Base-by-base conservation (phyloP, 202 grass and related monocot species). In the Bolboschoenoplectus hybrid region DNA sequence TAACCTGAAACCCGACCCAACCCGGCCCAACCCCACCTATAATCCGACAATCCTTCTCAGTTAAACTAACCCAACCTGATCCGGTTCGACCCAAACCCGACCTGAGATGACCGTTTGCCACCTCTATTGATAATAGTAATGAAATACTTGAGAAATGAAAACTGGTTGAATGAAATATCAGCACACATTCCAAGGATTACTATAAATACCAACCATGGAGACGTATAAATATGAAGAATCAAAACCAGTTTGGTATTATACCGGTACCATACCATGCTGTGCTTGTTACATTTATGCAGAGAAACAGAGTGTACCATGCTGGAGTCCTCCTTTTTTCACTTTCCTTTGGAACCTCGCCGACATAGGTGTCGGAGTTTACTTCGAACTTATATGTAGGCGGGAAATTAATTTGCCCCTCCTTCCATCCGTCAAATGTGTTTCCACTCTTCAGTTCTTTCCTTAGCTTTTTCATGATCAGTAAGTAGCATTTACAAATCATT, bases 301-400 rank as follows among this genome's bases (percentile, higher is more conserved):
- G 71, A 86, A 90, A 86, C 50, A 87, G 34, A 76, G 13, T 6
- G 55, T 84, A 97, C 91, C 91, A 97, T 89, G 90, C 90, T 12
- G 92, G 89, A 55, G 88, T 91, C 80, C 88, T 92, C 84, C 44
- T 97, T 46, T 91, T 97, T 82, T 86, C 91, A 2, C 34, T 75
- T 87, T 93, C 88, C 9, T 80, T 89, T 40, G 85, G 39, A 66
- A 55, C 55, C 50, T 91, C 94, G 34, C 90, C 85, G 20, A 91
- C 87, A 67, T 97, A 97, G 82, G 19, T 87, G 10, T 71, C 84
- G 5, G 89, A 92, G 57, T 97, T 89, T 46, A 7, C 79, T 85
- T 90, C 83, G 17, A 88, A 93, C 73, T 97, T 94, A 78, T 94
- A 94, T 53, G 93, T 94, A 13, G 93, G 93, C 70, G 88, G 70